Conservation (phyloP, 2,329 filamentous ascomycete species). For the Pochonia chlamydosporia region DNA sequence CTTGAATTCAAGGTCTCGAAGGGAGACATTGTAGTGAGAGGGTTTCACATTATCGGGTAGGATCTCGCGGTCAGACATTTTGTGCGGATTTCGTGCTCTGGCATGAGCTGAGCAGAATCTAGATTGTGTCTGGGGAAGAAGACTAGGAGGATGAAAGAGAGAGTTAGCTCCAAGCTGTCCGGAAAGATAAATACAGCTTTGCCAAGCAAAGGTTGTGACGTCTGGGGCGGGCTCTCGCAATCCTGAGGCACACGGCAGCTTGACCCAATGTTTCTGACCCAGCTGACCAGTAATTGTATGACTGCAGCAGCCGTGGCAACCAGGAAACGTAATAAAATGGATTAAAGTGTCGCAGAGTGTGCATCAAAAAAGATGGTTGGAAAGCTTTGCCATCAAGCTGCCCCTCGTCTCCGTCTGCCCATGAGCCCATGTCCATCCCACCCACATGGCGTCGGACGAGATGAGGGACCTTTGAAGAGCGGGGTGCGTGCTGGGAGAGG, state of each 20-base stretch:
- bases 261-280: not conserved
- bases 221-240: not conserved
- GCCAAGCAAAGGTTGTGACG: not conserved
- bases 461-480: not conserved
- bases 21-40: slow-evolving; percentile 75
- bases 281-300: not conserved
- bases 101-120: slow-evolving; percentile 31
- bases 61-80: slow-evolving; percentile 56
- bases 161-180: not conserved
- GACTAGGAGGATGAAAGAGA: slow-evolving; percentile 11
- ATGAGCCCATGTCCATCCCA: too few relatives aligned
- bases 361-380: not conserved
- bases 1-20: slow-evolving; percentile 74
- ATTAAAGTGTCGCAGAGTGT: not conserved
- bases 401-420: too few relatives aligned
- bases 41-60: slow-evolving; percentile 67
- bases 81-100: slow-evolving; percentile 25
- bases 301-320: not conserved
- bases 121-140: slow-evolving; percentile 19
- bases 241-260: not conserved
- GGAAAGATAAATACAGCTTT: not conserved
- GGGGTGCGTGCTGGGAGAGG: too few relatives aligned
- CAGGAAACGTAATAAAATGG: not conserved
- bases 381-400: not conserved
- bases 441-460: not conserved